Percentiles rank a stretch among this genome's conserved stretches.
phyloP scores from a whole-genome alignment of 2,329 filamentous ascomycete genomes.

The Clarireedia hainanense region DNA sequence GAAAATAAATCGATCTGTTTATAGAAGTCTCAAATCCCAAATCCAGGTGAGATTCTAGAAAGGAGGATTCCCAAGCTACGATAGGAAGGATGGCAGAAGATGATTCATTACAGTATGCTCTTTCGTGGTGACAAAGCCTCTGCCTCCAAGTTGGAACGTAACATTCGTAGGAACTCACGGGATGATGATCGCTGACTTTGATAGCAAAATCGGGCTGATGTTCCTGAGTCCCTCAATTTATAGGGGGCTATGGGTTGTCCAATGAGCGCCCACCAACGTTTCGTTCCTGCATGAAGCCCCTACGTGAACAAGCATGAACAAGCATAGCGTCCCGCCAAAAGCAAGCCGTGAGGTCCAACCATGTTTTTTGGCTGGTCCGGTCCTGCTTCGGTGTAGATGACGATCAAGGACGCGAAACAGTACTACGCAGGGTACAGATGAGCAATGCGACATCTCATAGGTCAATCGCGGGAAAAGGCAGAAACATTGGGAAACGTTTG shows the following conservation, averaged over 20 bases:
- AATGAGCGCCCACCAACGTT: background rate
- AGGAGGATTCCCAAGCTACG: background rate
- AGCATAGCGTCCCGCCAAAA: background rate
- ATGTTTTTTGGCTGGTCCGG: conserved; percentile 5
- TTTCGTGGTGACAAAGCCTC: background rate
- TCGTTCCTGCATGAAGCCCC: conserved; percentile 4
- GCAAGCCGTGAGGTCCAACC: background rate
- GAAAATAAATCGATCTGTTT: background rate
- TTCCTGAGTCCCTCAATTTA: background rate
- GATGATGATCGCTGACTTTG: background rate
- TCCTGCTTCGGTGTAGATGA: conserved; percentile 5
- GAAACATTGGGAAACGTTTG: background rate
- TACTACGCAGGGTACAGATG: background rate
- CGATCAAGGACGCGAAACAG: conserved; percentile 3
- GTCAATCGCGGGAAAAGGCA: background rate
- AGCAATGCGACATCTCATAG: background rate
- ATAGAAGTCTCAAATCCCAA: background rate
- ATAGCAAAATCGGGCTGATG: background rate
- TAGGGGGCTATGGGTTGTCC: conserved; percentile 1
- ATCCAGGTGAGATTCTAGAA: background rate
- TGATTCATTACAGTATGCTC: background rate
- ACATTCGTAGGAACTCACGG: background rate
- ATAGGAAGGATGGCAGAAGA: background rate
- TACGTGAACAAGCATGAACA: background rate
- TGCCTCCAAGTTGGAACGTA: background rate